Evolutionary conservation across 352 stramenopile species (phyloP).

Genomic region (Phytophthora fragariae): DNA sequence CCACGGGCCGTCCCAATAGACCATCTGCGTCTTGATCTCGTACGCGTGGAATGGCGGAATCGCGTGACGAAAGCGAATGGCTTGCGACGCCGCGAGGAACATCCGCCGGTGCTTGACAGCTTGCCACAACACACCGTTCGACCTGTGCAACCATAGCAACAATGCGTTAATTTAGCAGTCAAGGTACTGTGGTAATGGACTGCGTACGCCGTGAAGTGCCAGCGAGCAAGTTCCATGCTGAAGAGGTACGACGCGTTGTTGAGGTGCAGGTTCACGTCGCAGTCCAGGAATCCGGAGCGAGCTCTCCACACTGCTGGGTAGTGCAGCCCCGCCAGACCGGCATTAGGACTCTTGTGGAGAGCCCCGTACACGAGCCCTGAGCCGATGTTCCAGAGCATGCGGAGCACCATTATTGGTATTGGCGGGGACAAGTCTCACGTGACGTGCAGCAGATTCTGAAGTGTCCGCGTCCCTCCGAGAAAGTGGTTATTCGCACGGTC

Average conservation of each 20-base stretch:
- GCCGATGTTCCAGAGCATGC: conserved; percentile 80
- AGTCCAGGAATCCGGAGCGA: conserved; percentile 79
- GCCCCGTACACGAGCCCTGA: conserved; percentile 63
- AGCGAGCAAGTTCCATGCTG: conserved; percentile 88
- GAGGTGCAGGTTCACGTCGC: conserved; percentile 86
- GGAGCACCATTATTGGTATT: conserved; percentile 63
- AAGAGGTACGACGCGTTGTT: conserved; percentile 90
- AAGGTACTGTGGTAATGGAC: background rate
- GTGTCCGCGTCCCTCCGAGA: conserved; percentile 4
- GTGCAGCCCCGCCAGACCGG: conserved; percentile 59
- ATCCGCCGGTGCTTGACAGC: conserved; percentile 66
- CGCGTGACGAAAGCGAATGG: conserved; percentile 60
- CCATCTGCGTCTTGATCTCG: conserved; percentile 58
- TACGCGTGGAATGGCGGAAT: conserved; percentile 63
- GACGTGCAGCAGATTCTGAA: conserved; percentile 24
- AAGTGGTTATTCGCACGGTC: background rate
- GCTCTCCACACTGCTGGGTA: conserved; percentile 82
- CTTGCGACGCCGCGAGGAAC: conserved; percentile 71
- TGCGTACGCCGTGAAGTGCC: conserved; percentile 81
- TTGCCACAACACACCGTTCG: conserved; percentile 59
- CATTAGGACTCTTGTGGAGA: conserved; percentile 56
- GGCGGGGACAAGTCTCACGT: conserved; percentile 3
- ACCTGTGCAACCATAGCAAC: conserved; percentile 11
- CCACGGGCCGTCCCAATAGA: conserved; percentile 64
- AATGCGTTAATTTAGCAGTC: background rate